A percentile compares a stretch with the other conserved stretches of the same genome.
Evolutionary conservation across 148 eudicot genomes (phyloP).

Genomic region (Euryodendron excelsum): DNA sequence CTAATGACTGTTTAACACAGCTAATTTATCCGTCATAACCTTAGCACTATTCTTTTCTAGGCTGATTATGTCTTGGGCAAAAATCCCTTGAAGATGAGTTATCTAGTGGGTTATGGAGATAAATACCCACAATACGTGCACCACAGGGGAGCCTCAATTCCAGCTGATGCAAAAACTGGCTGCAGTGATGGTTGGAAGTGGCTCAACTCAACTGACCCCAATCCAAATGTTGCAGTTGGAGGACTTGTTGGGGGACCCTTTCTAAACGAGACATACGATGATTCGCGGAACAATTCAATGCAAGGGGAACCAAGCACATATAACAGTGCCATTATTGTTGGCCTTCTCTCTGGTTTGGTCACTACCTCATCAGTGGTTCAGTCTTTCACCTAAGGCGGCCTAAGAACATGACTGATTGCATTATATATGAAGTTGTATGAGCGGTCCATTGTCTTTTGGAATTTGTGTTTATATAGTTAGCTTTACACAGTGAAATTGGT

Average conservation of each 20-base stretch:
- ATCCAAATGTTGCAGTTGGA: conserved; percentile 79
- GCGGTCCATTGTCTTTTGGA: neutral
- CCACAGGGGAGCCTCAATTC: conserved; percentile 94
- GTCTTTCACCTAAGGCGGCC: conserved; percentile 32
- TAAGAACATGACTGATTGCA: neutral
- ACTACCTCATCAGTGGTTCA: conserved; percentile 68
- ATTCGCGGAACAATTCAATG: conserved; percentile 80
- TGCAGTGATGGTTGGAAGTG: conserved; percentile 68
- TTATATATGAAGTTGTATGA: neutral
- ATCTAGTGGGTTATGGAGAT: conserved; percentile 83
- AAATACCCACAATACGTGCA: conserved; percentile 76
- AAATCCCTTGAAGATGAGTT: conserved; percentile 82
- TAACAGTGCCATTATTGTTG: conserved; percentile 75
- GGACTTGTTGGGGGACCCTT: conserved; percentile 89
- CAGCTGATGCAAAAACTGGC: conserved; percentile 46
- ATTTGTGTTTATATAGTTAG: neutral
- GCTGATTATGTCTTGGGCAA: conserved; percentile 80
- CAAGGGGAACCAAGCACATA: conserved; percentile 87
- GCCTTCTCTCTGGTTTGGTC: conserved; percentile 78
- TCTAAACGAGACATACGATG: conserved; percentile 60
- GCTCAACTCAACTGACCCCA: conserved; percentile 56
- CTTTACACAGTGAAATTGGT: neutral
- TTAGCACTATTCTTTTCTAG: conserved; percentile 27
- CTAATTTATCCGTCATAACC: neutral
- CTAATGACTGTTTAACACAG: too few species aligned